Evolutionary conservation across 1,284 basidiomycete genomes (phyloP).

Genomic region (Ustilago bromivora): DNA sequence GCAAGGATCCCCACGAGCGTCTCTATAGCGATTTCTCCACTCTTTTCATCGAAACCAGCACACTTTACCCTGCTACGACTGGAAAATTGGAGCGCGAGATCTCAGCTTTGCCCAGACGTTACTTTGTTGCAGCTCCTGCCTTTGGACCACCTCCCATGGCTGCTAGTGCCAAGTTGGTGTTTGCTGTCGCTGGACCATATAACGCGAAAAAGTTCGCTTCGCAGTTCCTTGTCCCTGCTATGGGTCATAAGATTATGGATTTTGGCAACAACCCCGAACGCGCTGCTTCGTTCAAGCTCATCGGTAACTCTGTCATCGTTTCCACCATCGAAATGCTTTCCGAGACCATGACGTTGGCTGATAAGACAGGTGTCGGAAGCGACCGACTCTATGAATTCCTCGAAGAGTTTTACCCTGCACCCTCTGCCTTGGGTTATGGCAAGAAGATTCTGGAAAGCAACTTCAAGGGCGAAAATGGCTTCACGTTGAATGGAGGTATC

Average conservation of each 20-base stretch:
- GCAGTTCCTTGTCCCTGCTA: slow-evolving; percentile 78
- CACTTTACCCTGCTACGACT: slow-evolving; percentile 53
- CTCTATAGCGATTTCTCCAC: slow-evolving; percentile 32
- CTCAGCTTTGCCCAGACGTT: slow-evolving; percentile 75
- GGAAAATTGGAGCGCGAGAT: slow-evolving; percentile 79
- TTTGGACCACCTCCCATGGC: slow-evolving; percentile 76
- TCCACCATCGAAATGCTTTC: slow-evolving; percentile 79
- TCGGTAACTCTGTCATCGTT: slow-evolving; percentile 70
- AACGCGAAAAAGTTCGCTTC: slow-evolving; percentile 84
- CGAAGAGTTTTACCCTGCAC: slow-evolving; percentile 59
- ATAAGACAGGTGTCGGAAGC: slow-evolving; percentile 83
- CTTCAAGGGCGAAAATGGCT: slow-evolving; percentile 83
- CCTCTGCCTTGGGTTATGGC: slow-evolving; percentile 57
- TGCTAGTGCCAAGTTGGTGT: slow-evolving; percentile 78
- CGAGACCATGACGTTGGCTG: slow-evolving; percentile 84
- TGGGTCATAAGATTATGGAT: slow-evolving; percentile 78
- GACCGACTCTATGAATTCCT: slow-evolving; percentile 72
- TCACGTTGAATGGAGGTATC: slow-evolving; percentile 87
- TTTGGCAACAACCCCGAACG: slow-evolving; percentile 79
- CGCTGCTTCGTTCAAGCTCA: slow-evolving; percentile 79
- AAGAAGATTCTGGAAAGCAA: slow-evolving; percentile 76
- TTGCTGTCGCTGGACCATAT: slow-evolving; percentile 85
- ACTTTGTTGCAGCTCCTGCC: slow-evolving; percentile 82
- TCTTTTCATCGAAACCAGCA: slow-evolving; percentile 53
- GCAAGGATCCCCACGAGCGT: slow-evolving; percentile 67